phyloP scores from a whole-genome alignment of 805 yeast genomes.

The Blastobotrys americana region DNA sequence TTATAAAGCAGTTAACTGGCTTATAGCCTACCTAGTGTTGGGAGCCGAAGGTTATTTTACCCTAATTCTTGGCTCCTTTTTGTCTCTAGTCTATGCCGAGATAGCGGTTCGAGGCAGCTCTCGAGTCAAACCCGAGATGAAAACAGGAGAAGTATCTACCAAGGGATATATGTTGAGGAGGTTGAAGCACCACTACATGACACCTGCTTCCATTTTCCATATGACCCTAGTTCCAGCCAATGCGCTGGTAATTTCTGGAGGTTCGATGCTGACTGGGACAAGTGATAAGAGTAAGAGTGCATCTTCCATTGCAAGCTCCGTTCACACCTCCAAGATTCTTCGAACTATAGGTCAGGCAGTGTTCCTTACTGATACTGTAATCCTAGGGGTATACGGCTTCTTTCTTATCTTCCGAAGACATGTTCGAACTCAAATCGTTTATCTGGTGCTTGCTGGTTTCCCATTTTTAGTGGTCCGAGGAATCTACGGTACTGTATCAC shows the following conservation, averaged over 20 bases:
- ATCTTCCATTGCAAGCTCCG: neutral
- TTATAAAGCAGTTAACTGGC: constrained; percentile 9
- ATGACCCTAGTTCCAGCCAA: constrained; percentile 12
- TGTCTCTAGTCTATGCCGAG: constrained; percentile 7
- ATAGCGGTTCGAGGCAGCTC: neutral
- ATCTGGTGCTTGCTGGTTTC: constrained; percentile 9
- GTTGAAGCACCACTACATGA: neutral
- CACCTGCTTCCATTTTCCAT: constrained; percentile 10
- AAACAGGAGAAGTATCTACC: neutral
- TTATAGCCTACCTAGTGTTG: constrained; percentile 16
- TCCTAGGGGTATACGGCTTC: constrained; percentile 5
- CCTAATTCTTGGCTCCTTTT: constrained; percentile 12
- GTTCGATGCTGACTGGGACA: constrained; percentile 12
- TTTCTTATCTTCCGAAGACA: constrained; percentile 1
- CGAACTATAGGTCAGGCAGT: constrained; percentile 15
- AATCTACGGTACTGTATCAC: constrained; percentile 15
- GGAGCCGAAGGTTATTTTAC: constrained; percentile 19
- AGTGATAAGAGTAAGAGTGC: neutral
- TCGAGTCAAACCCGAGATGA: constrained; percentile 1
- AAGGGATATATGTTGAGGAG: neutral
- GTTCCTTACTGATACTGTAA: constrained; percentile 9
- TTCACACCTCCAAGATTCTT: constrained; percentile 9
- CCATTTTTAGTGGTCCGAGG: constrained; percentile 15
- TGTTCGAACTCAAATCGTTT: constrained; percentile 8
- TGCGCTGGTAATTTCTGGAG: constrained; percentile 14